Conservation (phyloP, 371 early-diverging fungal genomes). For the Catenaria anguillulae region DNA sequence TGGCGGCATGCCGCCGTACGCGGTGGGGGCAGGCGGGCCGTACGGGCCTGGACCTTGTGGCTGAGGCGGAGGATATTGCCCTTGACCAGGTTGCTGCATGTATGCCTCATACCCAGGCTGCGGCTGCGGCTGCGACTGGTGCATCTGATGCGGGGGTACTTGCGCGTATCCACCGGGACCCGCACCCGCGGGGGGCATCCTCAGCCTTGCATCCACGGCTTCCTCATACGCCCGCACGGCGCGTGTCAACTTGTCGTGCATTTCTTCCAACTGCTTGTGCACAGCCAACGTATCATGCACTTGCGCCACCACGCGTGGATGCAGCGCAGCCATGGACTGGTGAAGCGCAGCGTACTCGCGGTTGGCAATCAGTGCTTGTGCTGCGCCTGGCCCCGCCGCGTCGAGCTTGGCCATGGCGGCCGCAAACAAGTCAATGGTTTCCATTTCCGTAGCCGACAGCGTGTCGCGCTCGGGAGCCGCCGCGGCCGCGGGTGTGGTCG, state of each 20-base stretch:
- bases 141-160: background rate
- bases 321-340: background rate
- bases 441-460: slow-evolving; percentile 31
- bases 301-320: slow-evolving; percentile 12
- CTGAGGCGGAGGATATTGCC: background rate
- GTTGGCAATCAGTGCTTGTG: background rate
- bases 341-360: background rate
- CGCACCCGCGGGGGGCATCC: too few relatives aligned
- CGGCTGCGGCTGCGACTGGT: background rate
- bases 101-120: background rate
- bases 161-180: background rate
- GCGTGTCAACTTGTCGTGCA: background rate
- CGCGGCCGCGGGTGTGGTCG: background rate
- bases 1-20: background rate
- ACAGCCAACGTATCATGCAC: slow-evolving; percentile 8
- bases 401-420: slow-evolving; percentile 41
- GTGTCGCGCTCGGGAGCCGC: background rate
- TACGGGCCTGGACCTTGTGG: too few relatives aligned
- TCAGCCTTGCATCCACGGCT: background rate
- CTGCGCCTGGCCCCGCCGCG: background rate
- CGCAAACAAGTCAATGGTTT: slow-evolving; percentile 52
- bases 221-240: slow-evolving; percentile 1
- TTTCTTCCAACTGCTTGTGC: background rate
- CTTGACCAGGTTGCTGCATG: background rate
- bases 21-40: too few relatives aligned